Evolutionary conservation across 2,329 filamentous ascomycete genomes (phyloP).

Genomic region (Alternaria conjuncta): DNA sequence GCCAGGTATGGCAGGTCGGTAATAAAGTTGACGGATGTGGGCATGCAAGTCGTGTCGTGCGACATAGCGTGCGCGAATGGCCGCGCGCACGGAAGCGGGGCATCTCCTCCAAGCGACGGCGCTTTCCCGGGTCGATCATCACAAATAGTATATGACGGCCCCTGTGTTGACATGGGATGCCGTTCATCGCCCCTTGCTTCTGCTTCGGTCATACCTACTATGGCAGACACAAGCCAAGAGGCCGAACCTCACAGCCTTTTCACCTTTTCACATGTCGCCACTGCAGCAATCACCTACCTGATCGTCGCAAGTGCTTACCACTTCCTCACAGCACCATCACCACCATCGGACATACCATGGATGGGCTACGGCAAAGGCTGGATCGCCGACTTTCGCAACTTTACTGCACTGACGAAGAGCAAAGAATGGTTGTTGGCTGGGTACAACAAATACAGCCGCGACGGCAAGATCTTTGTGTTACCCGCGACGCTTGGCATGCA

Average conservation of each 20-base stretch:
- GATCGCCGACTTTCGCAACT: slow-evolving; percentile 26
- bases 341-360: slow-evolving; percentile 30
- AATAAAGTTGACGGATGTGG: background rate
- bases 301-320: slow-evolving; percentile 17
- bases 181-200: background rate
- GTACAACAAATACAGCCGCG: slow-evolving; percentile 34
- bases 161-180: background rate
- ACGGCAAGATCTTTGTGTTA: slow-evolving; percentile 33
- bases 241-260: background rate
- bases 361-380: slow-evolving; percentile 35
- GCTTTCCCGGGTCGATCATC: background rate
- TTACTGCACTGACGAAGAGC: slow-evolving; percentile 25
- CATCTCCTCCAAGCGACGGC: background rate
- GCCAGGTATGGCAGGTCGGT: background rate
- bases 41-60: background rate
- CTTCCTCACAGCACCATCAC: slow-evolving; percentile 20
- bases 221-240: background rate
- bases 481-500: slow-evolving; percentile 29
- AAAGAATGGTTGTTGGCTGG: slow-evolving; percentile 31
- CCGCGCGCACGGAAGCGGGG: background rate
- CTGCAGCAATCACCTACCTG: slow-evolving; percentile 27
- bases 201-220: background rate
- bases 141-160: background rate
- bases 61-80: background rate
- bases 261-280: slow-evolving; percentile 3